Evolutionary conservation across 1,139 yeast genomes (phyloP).

Genomic region (Fermentozyma sake): DNA sequence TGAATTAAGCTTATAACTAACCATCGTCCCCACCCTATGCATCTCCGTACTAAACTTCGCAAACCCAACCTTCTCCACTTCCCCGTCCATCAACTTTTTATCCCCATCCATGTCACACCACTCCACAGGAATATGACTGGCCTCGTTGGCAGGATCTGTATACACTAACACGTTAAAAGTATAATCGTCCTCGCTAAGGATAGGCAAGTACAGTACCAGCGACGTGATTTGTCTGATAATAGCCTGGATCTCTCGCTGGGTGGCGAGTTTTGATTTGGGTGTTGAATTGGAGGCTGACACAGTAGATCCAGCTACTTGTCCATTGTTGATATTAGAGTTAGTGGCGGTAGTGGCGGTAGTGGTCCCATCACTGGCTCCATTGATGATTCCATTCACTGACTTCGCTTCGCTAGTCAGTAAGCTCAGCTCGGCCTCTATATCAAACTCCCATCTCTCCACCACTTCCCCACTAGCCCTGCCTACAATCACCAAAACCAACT

Average conservation of each 20-base stretch:
- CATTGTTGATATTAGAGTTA: neutral
- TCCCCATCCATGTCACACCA: slow-evolving; percentile 77
- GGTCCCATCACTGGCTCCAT: slow-evolving; percentile 7
- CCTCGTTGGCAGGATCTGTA: slow-evolving; percentile 65
- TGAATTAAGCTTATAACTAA: slow-evolving; percentile 52
- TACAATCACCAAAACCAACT: slow-evolving; percentile 67
- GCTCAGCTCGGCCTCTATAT: slow-evolving; percentile 31
- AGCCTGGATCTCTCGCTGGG: slow-evolving; percentile 76
- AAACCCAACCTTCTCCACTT: slow-evolving; percentile 64
- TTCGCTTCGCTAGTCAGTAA: no score
- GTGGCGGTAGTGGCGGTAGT: no score
- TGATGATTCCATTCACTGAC: slow-evolving; percentile 3
- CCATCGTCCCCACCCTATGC: slow-evolving; percentile 73
- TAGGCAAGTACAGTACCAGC: slow-evolving; percentile 80
- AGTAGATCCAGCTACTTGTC: slow-evolving; percentile 3
- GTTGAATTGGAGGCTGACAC: no score
- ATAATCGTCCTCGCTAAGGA: slow-evolving; percentile 59
- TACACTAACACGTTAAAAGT: slow-evolving; percentile 86
- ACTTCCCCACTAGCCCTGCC: slow-evolving; percentile 63
- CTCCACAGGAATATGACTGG: slow-evolving; percentile 73
- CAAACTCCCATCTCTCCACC: slow-evolving; percentile 87
- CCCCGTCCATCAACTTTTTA: slow-evolving; percentile 50
- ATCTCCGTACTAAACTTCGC: slow-evolving; percentile 64
- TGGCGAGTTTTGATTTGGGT: slow-evolving; percentile 47
- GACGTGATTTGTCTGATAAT: slow-evolving; percentile 88